Evolutionary conservation across 2,329 filamentous ascomycete genomes (phyloP).

Genomic region (Fusarium sterilihyphosum): DNA sequence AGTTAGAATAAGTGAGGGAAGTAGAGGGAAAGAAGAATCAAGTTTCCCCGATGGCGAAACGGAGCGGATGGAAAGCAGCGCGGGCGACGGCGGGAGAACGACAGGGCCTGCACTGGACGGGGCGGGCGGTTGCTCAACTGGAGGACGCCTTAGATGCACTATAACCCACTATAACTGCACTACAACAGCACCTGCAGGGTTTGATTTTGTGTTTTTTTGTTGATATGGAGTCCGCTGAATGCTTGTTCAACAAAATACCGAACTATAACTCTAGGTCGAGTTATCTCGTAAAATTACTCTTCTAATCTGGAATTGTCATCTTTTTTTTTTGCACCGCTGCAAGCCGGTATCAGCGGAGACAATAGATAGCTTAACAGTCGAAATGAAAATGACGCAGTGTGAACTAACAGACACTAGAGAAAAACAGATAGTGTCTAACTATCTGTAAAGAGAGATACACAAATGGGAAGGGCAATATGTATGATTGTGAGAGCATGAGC

Average conservation of each 20-base stretch:
- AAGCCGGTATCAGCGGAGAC: conserved; percentile 34
- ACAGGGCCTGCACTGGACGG: conserved; percentile 9
- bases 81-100: conserved; percentile 22
- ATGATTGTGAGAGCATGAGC: conserved; percentile 1
- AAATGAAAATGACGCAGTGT: conserved; percentile 44
- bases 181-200: conserved; percentile 19
- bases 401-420: conserved; percentile 34
- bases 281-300: conserved; percentile 3
- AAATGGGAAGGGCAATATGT: background rate
- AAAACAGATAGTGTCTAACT: background rate
- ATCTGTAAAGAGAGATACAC: background rate
- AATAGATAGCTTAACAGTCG: background rate
- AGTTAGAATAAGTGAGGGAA: conserved; percentile 26
- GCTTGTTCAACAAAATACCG: background rate
- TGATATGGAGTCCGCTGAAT: conserved; percentile 17
- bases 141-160: background rate
- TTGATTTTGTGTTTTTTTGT: conserved; percentile 21
- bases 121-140: conserved; percentile 14
- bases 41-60: conserved; percentile 39
- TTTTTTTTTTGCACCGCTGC: conserved; percentile 30
- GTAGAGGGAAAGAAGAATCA: conserved; percentile 30
- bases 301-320: background rate
- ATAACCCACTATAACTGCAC: background rate
- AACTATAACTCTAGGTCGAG: background rate
- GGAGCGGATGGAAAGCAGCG: conserved; percentile 29